Evolutionary conservation across 106 monocot species (phyloP).

Genomic region (Apostasia shenzhenica): DNA sequence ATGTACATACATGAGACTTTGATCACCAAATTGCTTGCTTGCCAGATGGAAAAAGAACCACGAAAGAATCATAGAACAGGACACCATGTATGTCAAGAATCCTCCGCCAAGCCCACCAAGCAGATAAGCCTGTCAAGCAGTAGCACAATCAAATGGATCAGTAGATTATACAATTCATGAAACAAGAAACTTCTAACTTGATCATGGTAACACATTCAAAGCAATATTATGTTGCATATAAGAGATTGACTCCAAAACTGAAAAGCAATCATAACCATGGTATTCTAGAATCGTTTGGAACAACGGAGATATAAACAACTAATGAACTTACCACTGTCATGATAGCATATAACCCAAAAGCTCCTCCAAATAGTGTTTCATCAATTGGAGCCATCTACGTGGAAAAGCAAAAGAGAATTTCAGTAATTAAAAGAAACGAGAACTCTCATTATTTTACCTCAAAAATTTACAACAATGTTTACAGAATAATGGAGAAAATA

Average conservation of each 20-base stretch:
- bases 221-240: no score
- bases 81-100: conserved; percentile 67
- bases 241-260: no score
- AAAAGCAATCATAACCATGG: no score
- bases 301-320: background rate
- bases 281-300: no score
- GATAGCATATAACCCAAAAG: conserved; percentile 78
- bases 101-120: conserved; percentile 74
- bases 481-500: no score
- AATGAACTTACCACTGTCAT: conserved; percentile 52
- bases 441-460: no score
- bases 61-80: conserved; percentile 64
- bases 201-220: no score
- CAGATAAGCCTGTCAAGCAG: conserved; percentile 57
- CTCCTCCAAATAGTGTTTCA: conserved; percentile 80
- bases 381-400: conserved; percentile 48
- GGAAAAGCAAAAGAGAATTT: background rate
- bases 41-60: conserved; percentile 47
- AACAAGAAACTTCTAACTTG: no score
- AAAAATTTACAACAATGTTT: no score
- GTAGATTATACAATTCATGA: background rate
- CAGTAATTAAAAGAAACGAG: background rate
- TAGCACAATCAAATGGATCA: background rate
- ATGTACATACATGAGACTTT: conserved; percentile 51
- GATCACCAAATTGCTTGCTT: conserved; percentile 45